phyloP scores from a whole-genome alignment of 2,329 filamentous ascomycete species.

The Paraconiothyrium brasiliense region DNA sequence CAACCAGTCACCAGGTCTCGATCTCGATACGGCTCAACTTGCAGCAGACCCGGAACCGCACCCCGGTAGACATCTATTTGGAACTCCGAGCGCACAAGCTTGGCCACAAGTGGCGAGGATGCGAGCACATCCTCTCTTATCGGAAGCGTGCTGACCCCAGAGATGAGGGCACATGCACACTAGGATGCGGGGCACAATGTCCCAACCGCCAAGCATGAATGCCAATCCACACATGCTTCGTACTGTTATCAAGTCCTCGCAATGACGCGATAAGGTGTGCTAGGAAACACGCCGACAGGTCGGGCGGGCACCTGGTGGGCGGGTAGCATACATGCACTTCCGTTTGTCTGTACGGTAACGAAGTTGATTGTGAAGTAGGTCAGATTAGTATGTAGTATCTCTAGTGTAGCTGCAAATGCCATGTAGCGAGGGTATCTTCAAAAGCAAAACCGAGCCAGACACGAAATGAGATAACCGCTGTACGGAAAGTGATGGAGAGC shows the following conservation, averaged over 20 bases:
- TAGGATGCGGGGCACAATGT: constrained; percentile 12
- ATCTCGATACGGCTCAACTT: constrained; percentile 3
- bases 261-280: constrained; percentile 25
- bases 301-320: constrained; percentile 13
- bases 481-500: not conserved
- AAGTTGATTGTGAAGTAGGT: constrained; percentile 2
- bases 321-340: constrained; percentile 8
- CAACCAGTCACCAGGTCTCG: constrained; percentile 4
- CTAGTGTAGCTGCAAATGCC: constrained; percentile 11
- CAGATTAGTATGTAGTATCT: constrained; percentile 9
- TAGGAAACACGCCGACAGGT: constrained; percentile 14
- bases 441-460: constrained; percentile 11
- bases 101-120: not conserved
- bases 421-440: constrained; percentile 23
- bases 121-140: constrained; percentile 11
- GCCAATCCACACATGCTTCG: constrained; percentile 9
- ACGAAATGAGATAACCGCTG: constrained; percentile 8
- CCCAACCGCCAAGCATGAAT: constrained; percentile 12
- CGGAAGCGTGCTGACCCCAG: constrained; percentile 14
- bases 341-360: not conserved
- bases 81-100: not conserved
- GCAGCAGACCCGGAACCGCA: constrained; percentile 8
- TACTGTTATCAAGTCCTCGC: constrained; percentile 33
- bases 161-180: constrained; percentile 16
- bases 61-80: constrained; percentile 5